Evolutionary conservation across 1,284 basidiomycete genomes (phyloP), one percentile per base, ranked within the genome.

Genomic region (Golubevia sp.): DNA sequence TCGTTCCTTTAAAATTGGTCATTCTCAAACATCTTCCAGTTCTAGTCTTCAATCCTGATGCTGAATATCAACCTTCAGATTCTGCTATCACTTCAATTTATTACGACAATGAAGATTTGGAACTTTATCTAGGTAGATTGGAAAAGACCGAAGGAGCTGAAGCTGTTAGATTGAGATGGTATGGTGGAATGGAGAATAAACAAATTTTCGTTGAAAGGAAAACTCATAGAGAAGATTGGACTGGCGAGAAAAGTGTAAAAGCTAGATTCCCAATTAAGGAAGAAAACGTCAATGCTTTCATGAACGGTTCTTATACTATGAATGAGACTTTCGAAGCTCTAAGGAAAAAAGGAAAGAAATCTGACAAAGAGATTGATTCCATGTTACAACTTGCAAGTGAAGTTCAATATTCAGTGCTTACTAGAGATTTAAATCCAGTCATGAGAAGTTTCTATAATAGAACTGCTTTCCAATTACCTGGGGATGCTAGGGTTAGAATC

Each of bases 371-470:
- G 77, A 92, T 95, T 20, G 95, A 98, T 79, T 87, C 88, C 27
- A 97, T 98, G 94, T 92, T 94, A 70, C 94, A 97, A 85, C 88
- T 99, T 34, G 96, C 97, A 23, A 92, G 90, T 74, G 96, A 99
- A 85, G 92, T 99, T 11, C 96, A 99, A 84, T 97, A 98, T 84
- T 89, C 91, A 2, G 87, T 97, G 34, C 84, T 94, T 63, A 92
- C 91, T n/a, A 90, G 92, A 83, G 90, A 91, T 71, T 86, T 99
- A 25, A 84, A 87, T 61, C 57, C 76, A 90, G 96, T 97, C 50
- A 91, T 97, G 91, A 89, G 96, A 34, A 94, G 94, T n/a, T 99
- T 98, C 86, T 99, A 99, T 87, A 97, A 98, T 84, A 91, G 96
- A 58, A 99, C 97, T 6, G 96, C 96, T 0, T 99, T 99, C 88